Evolutionary conservation across 768 basidiomycete species (phyloP).

Genomic region (Collybiopsis confluens): DNA sequence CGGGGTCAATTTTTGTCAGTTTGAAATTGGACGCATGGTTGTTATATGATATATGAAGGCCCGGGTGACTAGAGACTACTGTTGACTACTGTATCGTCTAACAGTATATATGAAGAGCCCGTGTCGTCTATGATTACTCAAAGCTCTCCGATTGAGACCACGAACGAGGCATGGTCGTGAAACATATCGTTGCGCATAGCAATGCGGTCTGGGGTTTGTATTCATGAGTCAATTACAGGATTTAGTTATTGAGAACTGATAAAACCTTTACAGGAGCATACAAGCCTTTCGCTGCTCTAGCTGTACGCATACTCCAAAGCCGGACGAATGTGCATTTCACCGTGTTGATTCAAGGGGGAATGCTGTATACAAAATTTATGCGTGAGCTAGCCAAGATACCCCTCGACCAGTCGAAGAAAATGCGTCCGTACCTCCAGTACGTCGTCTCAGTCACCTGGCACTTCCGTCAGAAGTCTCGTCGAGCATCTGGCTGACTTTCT

Average conservation of each 20-base stretch:
- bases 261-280: background rate
- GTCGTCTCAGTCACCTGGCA: background rate
- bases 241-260: no score
- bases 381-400: slow-evolving; percentile 1
- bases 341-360: background rate
- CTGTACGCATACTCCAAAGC: background rate
- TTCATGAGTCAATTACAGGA: no score
- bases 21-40: no score
- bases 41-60: no score
- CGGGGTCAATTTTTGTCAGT: no score
- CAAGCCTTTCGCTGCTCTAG: slow-evolving; percentile 4
- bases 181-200: slow-evolving; percentile 1
- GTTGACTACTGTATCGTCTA: no score
- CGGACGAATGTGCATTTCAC: slow-evolving; percentile 1
- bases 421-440: slow-evolving; percentile 3
- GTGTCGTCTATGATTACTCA: no score
- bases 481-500: background rate
- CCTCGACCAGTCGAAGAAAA: background rate
- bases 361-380: slow-evolving; percentile 1
- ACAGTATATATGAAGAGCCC: no score
- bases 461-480: no score
- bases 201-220: background rate
- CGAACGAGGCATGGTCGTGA: background rate
- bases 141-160: no score
- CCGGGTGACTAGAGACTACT: no score